Conservation (phyloP, 495 filamentous ascomycete species). For the Hypoxylon crocopeplum region DNA sequence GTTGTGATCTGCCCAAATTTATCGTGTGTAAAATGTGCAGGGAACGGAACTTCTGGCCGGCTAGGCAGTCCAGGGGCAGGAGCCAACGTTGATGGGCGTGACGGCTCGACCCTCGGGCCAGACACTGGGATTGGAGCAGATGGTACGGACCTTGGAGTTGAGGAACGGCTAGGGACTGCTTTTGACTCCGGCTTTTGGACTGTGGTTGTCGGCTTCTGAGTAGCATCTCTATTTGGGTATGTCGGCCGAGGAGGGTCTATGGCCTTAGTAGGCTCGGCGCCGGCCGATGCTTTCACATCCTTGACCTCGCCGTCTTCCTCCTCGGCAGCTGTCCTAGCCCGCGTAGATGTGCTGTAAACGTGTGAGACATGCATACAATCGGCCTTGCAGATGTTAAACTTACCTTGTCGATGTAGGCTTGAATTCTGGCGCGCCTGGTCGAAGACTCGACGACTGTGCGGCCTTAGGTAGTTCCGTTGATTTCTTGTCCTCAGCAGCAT, state of each 20-base stretch:
- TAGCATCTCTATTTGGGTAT: slow-evolving; percentile 14
- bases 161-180: slow-evolving; percentile 32
- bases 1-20: slow-evolving; percentile 46
- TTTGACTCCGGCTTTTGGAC: slow-evolving; percentile 32
- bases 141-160: slow-evolving; percentile 35
- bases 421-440: slow-evolving; percentile 55
- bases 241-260: slow-evolving; percentile 4
- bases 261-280: slow-evolving; percentile 18
- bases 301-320: slow-evolving; percentile 84
- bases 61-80: slow-evolving; percentile 51
- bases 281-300: slow-evolving; percentile 57
- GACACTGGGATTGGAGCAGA: slow-evolving; percentile 14
- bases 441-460: slow-evolving; percentile 37
- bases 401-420: slow-evolving; percentile 44
- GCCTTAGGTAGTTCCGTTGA: slow-evolving; percentile 30
- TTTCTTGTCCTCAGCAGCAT: slow-evolving; percentile 46
- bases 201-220: slow-evolving; percentile 14
- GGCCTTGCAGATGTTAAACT: slow-evolving; percentile 29
- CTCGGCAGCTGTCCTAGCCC: slow-evolving; percentile 55
- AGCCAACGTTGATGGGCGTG: slow-evolving; percentile 47
- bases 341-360: slow-evolving; percentile 43
- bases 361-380: slow-evolving; percentile 24
- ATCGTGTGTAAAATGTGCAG: slow-evolving; percentile 45
- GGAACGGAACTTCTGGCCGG: slow-evolving; percentile 53
- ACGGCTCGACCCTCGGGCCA: slow-evolving; percentile 38